Evolutionary conservation across 2,329 filamentous ascomycete species (phyloP), one percentile per base, ranked within the genome.

Genomic region (Thielaviopsis musarum): DNA sequence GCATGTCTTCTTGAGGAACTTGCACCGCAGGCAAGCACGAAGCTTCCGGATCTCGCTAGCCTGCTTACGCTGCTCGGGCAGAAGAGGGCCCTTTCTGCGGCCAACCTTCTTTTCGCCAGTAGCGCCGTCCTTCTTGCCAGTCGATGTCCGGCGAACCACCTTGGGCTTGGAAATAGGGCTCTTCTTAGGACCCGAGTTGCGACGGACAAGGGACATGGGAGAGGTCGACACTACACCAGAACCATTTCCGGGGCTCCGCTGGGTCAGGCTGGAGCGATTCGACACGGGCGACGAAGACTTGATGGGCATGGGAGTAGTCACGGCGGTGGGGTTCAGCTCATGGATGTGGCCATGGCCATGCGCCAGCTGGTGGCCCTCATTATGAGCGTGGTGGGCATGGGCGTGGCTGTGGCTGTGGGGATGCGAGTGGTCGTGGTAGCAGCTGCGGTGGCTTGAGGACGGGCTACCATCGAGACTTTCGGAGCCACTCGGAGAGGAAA

Each of bases 1-100:
- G 69, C 91, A 97, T 55, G 91, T 96, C 81, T 97, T 97, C 81
- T 97, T 97, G 70, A 97, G 78, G 77, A 96, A 97, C 75, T 96
- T 96, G 81, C 91, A 97, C 65, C 91, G 85, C 66, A 97, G 77
- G 71, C 91, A 97, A 54, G 91, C 91, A 68, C 91, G 82, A 66
- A 96, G 77, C 73, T 97, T 97, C 70, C 91, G 84, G 69, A 97
- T 97, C 73, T 97, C 91, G 67, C 91, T 93, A 26, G 91, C 91
- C 72, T 96, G 91, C 74, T 95, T 94, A 65, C 91, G 82, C 76
- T 96, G 91, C 71, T 97, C 91, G 12, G 91, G 90, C 67, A 90
- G 79, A 65, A 97, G 81, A 61, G 91, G 91, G 41, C 91, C 91
- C 70, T 88, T 88, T 73, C 91, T 83, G 68, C 89, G 84, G 55